These are phyloP conservation scores for Komagataella kurtzmanii DNA, from an alignment of 805 yeast species.

Conservation along the genomic window DNA sequence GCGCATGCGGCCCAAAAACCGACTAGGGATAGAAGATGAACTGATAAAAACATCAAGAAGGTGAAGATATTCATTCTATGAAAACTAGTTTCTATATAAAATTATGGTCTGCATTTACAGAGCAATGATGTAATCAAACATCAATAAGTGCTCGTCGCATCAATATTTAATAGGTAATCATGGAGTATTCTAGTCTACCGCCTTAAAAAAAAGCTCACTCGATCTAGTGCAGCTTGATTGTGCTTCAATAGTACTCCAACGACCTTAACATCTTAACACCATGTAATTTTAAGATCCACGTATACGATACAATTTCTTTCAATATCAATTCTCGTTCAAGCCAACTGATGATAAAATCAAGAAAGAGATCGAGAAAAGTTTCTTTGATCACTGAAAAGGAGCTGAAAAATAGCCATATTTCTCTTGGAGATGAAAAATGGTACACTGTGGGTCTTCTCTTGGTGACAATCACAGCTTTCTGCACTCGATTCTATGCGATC, in stretches of 20 bases:
- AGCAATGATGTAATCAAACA: too few species aligned
- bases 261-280: neutral
- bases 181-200: too few species aligned
- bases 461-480: constrained; percentile 29
- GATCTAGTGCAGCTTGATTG: too few species aligned
- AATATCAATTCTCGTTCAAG: neutral
- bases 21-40: neutral
- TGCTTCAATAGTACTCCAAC: too few species aligned
- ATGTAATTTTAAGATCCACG: neutral
- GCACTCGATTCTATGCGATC: constrained; percentile 47
- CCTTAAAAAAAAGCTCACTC: too few species aligned
- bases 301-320: too few species aligned
- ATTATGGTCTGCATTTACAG: too few species aligned
- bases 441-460: constrained; percentile 19
- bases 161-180: too few species aligned
- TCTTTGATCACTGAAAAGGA: neutral
- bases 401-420: constrained; percentile 9
- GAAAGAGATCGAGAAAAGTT: neutral
- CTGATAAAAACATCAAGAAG: too few species aligned
- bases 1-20: neutral
- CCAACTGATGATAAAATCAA: neutral
- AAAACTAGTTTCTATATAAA: too few species aligned
- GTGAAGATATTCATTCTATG: neutral
- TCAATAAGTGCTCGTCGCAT: too few species aligned
- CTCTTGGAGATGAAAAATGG: constrained; percentile 13